These are phyloP conservation scores for Lophiostoma macrostomum DNA, from an alignment of 495 filamentous ascomycete species.

Conservation along the genomic window DNA sequence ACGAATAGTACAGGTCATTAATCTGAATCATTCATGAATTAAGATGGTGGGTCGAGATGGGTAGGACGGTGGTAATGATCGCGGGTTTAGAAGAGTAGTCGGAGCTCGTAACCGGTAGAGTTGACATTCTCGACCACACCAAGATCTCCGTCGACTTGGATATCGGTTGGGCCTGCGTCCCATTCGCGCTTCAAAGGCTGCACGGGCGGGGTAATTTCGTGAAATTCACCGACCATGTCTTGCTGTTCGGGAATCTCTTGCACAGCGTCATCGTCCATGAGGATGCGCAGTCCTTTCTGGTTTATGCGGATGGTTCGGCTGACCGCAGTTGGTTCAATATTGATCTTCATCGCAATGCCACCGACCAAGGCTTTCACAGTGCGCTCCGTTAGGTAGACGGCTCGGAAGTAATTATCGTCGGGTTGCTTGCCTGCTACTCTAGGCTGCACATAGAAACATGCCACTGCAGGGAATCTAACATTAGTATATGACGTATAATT, in stretches of 20 bases:
- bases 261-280: constrained; percentile 88
- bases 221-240: constrained; percentile 73
- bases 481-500: constrained; percentile 26
- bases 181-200: constrained; percentile 41
- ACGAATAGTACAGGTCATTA: constrained; percentile 35
- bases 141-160: constrained; percentile 43
- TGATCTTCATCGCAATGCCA: constrained; percentile 71
- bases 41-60: neutral
- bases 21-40: constrained; percentile 7
- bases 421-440: constrained; percentile 51
- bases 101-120: constrained; percentile 43
- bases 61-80: neutral
- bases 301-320: constrained; percentile 68
- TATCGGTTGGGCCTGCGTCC: constrained; percentile 42
- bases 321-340: constrained; percentile 68
- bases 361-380: constrained; percentile 67
- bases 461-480: constrained; percentile 50
- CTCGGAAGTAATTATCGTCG: constrained; percentile 69
- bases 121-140: constrained; percentile 36
- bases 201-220: constrained; percentile 40
- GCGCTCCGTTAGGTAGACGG: constrained; percentile 78
- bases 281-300: constrained; percentile 69
- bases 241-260: constrained; percentile 85
- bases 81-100: constrained; percentile 40
- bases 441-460: constrained; percentile 82